Base-by-base conservation (phyloP, 352 stramenopile species). In the Sclerospora graminicola region DNA sequence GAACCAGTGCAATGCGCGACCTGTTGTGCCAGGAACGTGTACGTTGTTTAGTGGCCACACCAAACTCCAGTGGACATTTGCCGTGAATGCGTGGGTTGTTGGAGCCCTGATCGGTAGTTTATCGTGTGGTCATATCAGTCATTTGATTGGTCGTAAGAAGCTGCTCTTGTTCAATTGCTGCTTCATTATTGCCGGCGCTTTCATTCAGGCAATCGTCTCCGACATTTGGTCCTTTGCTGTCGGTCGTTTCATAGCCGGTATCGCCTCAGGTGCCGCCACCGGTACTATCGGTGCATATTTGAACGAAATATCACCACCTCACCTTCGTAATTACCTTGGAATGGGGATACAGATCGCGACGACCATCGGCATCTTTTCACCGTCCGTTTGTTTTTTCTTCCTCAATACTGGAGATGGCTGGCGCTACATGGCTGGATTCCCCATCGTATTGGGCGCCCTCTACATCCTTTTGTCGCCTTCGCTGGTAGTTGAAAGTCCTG, bases 21-120 rank as follows among this genome's bases (percentile, higher is more conserved):
- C 68, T 6, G 58, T 82, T 0, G 43, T 2, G 38, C 33, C 6
- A 15, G 66, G 56, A 29, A 73, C 61, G 8, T 84, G 70, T 39
- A 69, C 51, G 19, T 57, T 60, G 33, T 66, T 51, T 20, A 38
- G 36, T 54, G 28, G 57, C 59, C 30, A 79, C 53, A 61, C 49
- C 20, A 81, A 57, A 26, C 43, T 57, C 10, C 36, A 57, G 42
- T 57, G 41, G 41, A 54, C 39, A 13, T 49, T 59, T 27, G 38
- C 45, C 38, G 51, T 59, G 33, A 59, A 59, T 44, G 41, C 57
- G 13, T 83, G 68, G 70, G 63, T 82, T 45, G 47, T 77, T 40
- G 69, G 66, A 15, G 73, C 57, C 28, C 42, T 57, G 48, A 23
- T 56, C 19, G 48, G 41, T 15, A 51, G 41, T 15, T 35, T 51